These are phyloP conservation scores for Thelonectria rubi DNA, from an alignment of 2,329 filamentous ascomycete genomes.

Conservation along the genomic window DNA sequence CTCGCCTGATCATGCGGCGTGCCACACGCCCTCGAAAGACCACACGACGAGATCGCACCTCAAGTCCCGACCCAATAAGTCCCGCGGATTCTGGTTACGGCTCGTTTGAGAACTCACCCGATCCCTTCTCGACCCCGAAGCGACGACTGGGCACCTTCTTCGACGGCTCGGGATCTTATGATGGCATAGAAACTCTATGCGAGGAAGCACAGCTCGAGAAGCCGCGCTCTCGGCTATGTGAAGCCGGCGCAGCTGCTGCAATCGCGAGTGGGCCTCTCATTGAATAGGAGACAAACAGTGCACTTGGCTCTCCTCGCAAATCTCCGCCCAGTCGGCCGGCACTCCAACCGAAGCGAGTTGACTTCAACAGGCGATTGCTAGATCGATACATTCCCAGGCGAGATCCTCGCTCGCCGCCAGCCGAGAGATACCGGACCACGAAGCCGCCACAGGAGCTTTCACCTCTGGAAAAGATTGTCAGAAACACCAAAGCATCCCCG, in stretches of 20 bases:
- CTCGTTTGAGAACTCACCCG: constrained; percentile 37
- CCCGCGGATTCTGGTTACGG: constrained; percentile 45
- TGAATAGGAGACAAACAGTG: constrained; percentile 22
- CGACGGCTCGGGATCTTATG: constrained; percentile 33
- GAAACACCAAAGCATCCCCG: constrained; percentile 51
- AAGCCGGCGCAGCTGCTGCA: not conserved
- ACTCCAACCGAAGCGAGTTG: constrained; percentile 18
- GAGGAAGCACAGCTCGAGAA: constrained; percentile 17
- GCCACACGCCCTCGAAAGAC: constrained; percentile 22
- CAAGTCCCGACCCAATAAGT: constrained; percentile 24
- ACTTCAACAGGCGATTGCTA: constrained; percentile 36
- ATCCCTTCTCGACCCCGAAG: constrained; percentile 11
- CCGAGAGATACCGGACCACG: constrained; percentile 57
- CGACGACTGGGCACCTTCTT: constrained; percentile 21
- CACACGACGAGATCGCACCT: constrained; percentile 15
- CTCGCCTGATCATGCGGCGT: constrained; percentile 11
- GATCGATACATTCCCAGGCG: constrained; percentile 63
- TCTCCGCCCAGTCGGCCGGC: not conserved
- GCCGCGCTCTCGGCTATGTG: not conserved
- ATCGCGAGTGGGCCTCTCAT: not conserved
- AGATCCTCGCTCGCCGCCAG: constrained; percentile 45
- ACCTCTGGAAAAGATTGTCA: constrained; percentile 54
- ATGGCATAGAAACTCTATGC: constrained; percentile 1
- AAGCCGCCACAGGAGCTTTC: constrained; percentile 56
- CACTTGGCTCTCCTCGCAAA: not conserved